Evolutionary conservation across 495 filamentous ascomycete genomes (phyloP), one percentile per base, ranked within the genome.

Genomic region (Hypoxylon crocopeplum): DNA sequence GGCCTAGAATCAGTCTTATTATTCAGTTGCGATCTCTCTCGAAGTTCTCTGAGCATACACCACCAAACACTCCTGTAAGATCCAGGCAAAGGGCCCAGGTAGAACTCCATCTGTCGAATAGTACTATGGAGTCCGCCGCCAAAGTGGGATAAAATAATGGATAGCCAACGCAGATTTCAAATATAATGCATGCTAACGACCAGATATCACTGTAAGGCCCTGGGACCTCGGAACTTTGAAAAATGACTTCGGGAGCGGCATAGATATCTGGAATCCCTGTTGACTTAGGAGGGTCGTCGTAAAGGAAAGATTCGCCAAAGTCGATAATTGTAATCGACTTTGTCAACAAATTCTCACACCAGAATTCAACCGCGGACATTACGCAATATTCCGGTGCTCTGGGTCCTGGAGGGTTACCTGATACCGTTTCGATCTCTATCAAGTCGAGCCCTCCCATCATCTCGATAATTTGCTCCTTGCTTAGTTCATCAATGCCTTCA

Each of bases 341-440:
- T 0, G 41, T 48, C 12, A 12, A 27, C 1, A 63, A 2, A 0
- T 10, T 53, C 21, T 25, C 7, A 3, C 13, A 53, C 42, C 27
- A 53, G 0, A 7, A 3, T 1, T 51, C 6, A 0, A 7, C 1
- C 2, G 41, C 20, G 5, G 40, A 25, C 11, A 10, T 1, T 8
- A 73, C 63, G 12, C 59, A 32, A 32, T 69, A 66, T 8, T 64
- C 32, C 4, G 71, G 71, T 0, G 71, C 59, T 1, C 52, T 57
- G 0, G 30, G 29, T 13, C 13, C 17, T 17, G 21, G 0, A 30
- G 30, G 7, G 2, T 51, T 1, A 22, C 49, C 56, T 5, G 46
- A 50, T 0, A 44, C 13, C 1, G 51, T 56, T 10, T 46, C 8
- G 7, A 68, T 27, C 3, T 37, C 16, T 1, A 22, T 5, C 1